These are phyloP conservation scores for Cordyceps pruinosa DNA, from an alignment of 2,329 filamentous ascomycete species.

Conservation along the genomic window DNA sequence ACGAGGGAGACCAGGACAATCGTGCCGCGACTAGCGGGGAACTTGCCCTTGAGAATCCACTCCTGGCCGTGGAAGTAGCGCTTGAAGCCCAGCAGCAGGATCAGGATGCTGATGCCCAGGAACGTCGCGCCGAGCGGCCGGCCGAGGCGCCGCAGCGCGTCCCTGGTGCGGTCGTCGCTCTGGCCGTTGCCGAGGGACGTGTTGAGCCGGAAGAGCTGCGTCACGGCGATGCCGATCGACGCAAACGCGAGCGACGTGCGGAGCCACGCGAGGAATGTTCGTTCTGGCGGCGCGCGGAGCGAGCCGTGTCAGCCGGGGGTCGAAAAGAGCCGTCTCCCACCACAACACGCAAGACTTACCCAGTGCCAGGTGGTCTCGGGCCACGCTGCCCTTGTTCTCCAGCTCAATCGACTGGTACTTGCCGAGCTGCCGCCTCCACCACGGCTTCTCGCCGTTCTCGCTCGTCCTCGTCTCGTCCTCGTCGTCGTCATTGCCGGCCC, in stretches of 20 bases:
- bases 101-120: constrained; percentile 65
- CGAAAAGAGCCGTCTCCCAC: no score
- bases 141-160: constrained; percentile 55
- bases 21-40: constrained; percentile 70
- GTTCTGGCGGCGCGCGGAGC: constrained; percentile 43
- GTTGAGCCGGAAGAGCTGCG: constrained; percentile 79
- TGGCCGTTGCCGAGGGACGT: constrained; percentile 44
- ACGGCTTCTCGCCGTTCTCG: constrained; percentile 26
- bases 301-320: background rate
- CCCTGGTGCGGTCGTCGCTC: constrained; percentile 22
- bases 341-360: no score
- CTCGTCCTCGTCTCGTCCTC: constrained; percentile 13
- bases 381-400: constrained; percentile 80
- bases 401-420: constrained; percentile 61
- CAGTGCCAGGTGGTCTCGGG: constrained; percentile 72
- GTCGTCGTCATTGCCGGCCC: constrained; percentile 18
- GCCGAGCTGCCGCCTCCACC: constrained; percentile 45
- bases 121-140: constrained; percentile 73
- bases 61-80: constrained; percentile 72
- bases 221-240: constrained; percentile 75
- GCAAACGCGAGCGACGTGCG: constrained; percentile 76
- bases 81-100: constrained; percentile 69
- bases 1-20: constrained; percentile 63
- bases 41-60: constrained; percentile 74
- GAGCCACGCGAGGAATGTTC: constrained; percentile 81